Percentiles rank a stretch among this genome's conserved stretches.
These are phyloP conservation scores for Colletotrichum brevisporum DNA, from an alignment of 2,329 filamentous ascomycete species.

Conservation along the genomic window DNA sequence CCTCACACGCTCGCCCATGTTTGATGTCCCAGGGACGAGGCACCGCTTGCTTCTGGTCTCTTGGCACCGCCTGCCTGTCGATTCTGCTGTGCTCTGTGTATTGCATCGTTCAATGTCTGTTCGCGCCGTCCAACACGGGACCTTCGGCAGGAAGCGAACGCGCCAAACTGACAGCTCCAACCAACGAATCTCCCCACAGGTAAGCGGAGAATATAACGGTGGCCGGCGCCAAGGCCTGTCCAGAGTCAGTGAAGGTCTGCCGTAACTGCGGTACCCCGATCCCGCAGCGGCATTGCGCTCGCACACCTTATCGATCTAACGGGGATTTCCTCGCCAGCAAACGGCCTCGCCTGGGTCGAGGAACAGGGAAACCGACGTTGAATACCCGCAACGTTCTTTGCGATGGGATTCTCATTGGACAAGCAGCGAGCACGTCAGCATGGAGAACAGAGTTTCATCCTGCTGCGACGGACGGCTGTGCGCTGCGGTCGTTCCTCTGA, in stretches of 20 bases:
- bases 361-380: not conserved
- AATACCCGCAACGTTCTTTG: slow-evolving; percentile 11
- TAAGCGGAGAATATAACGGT: slow-evolving; percentile 18
- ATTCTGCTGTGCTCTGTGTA: not conserved
- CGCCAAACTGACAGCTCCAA: slow-evolving; percentile 10
- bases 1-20: slow-evolving; percentile 16
- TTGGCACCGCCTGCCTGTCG: slow-evolving; percentile 19
- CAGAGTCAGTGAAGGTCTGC: not conserved
- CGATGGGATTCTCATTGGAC: slow-evolving; percentile 17
- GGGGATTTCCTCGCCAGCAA: slow-evolving; percentile 20
- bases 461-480: not conserved
- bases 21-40: slow-evolving; percentile 10
- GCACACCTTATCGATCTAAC: slow-evolving; percentile 28
- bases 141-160: not conserved
- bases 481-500: not conserved
- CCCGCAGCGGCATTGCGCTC: not conserved
- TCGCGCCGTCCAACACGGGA: slow-evolving; percentile 1
- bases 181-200: not conserved
- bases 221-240: slow-evolving; percentile 16
- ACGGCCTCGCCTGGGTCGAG: slow-evolving; percentile 5
- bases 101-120: too few species aligned
- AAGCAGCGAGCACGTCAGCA: slow-evolving; percentile 11
- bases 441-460: slow-evolving; percentile 18
- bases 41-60: slow-evolving; percentile 15
- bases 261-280: not conserved